These are phyloP conservation scores for Linanthus parryae DNA, from an alignment of 148 eudicot genomes.

Conservation along the genomic window DNA sequence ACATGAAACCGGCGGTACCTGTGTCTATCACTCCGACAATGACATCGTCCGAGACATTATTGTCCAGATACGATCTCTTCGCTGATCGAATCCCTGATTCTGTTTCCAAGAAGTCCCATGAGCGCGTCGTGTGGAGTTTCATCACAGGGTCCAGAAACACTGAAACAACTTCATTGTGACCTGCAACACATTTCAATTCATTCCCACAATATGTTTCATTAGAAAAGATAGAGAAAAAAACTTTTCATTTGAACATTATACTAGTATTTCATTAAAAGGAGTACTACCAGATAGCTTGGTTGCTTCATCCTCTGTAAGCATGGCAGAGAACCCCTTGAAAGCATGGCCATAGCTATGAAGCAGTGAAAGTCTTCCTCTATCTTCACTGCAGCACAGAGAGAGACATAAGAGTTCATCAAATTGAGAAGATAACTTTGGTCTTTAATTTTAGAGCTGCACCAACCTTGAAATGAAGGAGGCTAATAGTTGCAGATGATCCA, in stretches of 20 bases:
- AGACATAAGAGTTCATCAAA: background rate
- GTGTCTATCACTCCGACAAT: conserved; percentile 68
- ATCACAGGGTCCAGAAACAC: conserved; percentile 52
- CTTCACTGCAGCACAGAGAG: conserved; percentile 29
- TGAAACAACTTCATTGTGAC: conserved; percentile 48
- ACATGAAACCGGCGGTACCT: conserved; percentile 17
- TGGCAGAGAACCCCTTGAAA: conserved; percentile 59
- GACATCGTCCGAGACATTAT: conserved; percentile 28
- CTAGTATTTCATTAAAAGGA: background rate
- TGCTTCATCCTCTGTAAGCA: conserved; percentile 49
- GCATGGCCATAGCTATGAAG: conserved; percentile 51
- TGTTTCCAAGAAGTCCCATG: conserved; percentile 65
- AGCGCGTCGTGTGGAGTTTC: conserved; percentile 56
- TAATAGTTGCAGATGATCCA: conserved; percentile 37
- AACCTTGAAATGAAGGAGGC: conserved; percentile 51
- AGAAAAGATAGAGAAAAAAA: background rate
- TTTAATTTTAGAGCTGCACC: background rate
- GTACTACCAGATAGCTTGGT: conserved; percentile 45
- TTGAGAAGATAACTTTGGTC: background rate
- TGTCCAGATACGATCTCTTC: background rate
- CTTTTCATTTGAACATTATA: background rate
- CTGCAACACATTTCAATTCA: conserved; percentile 17
- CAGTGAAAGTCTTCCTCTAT: conserved; percentile 31
- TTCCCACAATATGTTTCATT: background rate
- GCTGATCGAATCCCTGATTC: conserved; percentile 23